Evolutionary conservation across 208 protist genomes (phyloP).

Genomic region (Acanthamoeba healyi): DNA sequence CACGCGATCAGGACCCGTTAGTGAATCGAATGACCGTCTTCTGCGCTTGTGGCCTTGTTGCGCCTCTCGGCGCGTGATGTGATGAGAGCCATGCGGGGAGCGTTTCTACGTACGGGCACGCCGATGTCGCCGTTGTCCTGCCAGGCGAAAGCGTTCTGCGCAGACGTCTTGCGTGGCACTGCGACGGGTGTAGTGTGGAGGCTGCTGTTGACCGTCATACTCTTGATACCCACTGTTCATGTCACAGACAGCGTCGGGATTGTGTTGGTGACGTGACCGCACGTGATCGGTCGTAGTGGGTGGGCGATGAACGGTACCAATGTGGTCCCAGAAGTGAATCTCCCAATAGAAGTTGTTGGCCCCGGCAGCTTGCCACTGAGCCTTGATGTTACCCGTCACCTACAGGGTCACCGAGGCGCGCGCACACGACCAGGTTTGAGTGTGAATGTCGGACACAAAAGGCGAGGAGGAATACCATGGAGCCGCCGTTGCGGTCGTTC

Average conservation of each 20-base stretch:
- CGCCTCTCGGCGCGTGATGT: too few species aligned
- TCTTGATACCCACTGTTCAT: neutral
- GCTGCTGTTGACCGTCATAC: constrained; percentile 1
- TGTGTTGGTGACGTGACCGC: too few species aligned
- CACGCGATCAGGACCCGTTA: neutral
- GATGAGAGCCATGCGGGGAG: too few species aligned
- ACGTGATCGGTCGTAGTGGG: too few species aligned
- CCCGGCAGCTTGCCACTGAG: neutral
- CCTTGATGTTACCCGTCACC: constrained; percentile 9
- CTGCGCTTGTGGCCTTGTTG: too few species aligned
- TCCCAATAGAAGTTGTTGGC: constrained; percentile 21
- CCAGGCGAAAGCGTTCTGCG: constrained; percentile 25
- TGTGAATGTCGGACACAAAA: too few species aligned
- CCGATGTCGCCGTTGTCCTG: neutral
- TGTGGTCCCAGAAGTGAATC: constrained; percentile 41
- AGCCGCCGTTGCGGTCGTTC: neutral
- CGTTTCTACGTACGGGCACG: neutral
- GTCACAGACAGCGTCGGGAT: too few species aligned
- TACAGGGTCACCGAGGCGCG: neutral
- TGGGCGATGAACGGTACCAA: neutral
- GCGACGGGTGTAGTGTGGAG: neutral
- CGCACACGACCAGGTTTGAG: too few species aligned
- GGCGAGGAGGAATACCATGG: neutral
- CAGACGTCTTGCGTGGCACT: neutral
- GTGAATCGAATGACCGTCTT: too few species aligned